Conservation (phyloP, 257 asterid genomes). For the Lantana camara region DNA sequence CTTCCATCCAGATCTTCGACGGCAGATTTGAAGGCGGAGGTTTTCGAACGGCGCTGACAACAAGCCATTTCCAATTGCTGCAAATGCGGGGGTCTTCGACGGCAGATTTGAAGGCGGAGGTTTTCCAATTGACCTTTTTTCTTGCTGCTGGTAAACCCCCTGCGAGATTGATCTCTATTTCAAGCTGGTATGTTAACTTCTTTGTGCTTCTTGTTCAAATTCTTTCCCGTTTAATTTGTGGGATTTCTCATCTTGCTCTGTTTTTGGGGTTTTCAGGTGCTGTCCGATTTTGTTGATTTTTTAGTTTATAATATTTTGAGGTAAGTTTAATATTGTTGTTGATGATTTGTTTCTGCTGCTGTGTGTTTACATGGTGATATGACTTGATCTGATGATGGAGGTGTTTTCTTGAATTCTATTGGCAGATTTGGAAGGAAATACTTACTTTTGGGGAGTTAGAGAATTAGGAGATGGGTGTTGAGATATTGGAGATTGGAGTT, state of each 20-base stretch:
- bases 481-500: constrained; percentile 55
- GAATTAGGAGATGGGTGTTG: constrained; percentile 50
- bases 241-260: constrained; percentile 24
- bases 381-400: constrained; percentile 44
- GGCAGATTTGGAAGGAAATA: constrained; percentile 43
- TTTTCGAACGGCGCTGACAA: no score
- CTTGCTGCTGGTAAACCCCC: neutral
- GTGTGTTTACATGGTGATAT: no score
- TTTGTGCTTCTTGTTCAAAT: neutral
- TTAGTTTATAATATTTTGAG: constrained; percentile 19
- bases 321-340: constrained; percentile 37
- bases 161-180: constrained; percentile 24
- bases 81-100: no score
- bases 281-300: constrained; percentile 28
- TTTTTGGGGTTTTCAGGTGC: constrained; percentile 38
- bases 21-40: no score
- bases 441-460: constrained; percentile 18
- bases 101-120: no score
- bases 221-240: constrained; percentile 18
- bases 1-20: no score
- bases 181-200: constrained; percentile 30
- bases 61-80: no score
- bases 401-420: constrained; percentile 36
- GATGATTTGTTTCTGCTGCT: constrained; percentile 20
- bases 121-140: no score